phyloP scores from a whole-genome alignment of 768 basidiomycete species.

The Hortiboletus campestris region DNA sequence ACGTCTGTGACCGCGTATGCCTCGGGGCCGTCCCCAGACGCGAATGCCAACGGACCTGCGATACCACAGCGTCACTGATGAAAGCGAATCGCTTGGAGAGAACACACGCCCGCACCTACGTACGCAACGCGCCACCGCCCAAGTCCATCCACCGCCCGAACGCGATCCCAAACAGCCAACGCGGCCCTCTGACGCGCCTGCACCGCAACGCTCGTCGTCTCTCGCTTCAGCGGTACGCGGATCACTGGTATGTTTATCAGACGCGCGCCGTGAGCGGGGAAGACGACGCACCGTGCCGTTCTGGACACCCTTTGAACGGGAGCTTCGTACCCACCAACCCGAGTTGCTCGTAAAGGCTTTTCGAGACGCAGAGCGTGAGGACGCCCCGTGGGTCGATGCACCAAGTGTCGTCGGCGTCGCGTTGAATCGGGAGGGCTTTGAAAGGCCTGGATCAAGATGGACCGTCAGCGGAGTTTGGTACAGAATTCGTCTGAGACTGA shows the following conservation, averaged over 20 bases:
- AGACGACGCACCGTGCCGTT: slow-evolving; percentile 45
- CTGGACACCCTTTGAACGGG: slow-evolving; percentile 49
- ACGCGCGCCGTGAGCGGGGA: too few relatives aligned
- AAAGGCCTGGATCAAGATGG: slow-evolving; percentile 37
- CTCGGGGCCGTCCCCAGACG: not conserved
- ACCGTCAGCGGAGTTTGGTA: not conserved
- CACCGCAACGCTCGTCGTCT: slow-evolving; percentile 36
- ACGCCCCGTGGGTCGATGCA: slow-evolving; percentile 63
- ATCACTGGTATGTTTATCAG: too few relatives aligned
- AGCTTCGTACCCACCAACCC: slow-evolving; percentile 57
- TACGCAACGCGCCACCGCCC: slow-evolving; percentile 47
- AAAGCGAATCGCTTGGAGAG: not conserved
- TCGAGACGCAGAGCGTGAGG: slow-evolving; percentile 54
- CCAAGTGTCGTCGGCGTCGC: slow-evolving; percentile 57
- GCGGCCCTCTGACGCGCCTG: slow-evolving; percentile 40
- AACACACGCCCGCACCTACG: slow-evolving; percentile 26
- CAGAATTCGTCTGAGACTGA: slow-evolving; percentile 3
- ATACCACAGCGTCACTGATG: not conserved
- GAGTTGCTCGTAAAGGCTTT: slow-evolving; percentile 57
- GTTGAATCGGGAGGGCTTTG: slow-evolving; percentile 33
- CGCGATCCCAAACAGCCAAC: slow-evolving; percentile 49
- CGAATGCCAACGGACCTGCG: not conserved
- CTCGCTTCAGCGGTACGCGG: slow-evolving; percentile 42
- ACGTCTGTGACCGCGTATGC: slow-evolving; percentile 11
- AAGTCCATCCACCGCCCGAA: slow-evolving; percentile 33